A percentile compares a stretch with the other conserved stretches of the same genome.
These are phyloP conservation scores for Penicillium paradoxum DNA, from an alignment of 495 filamentous ascomycete genomes.

Conservation along the genomic window DNA sequence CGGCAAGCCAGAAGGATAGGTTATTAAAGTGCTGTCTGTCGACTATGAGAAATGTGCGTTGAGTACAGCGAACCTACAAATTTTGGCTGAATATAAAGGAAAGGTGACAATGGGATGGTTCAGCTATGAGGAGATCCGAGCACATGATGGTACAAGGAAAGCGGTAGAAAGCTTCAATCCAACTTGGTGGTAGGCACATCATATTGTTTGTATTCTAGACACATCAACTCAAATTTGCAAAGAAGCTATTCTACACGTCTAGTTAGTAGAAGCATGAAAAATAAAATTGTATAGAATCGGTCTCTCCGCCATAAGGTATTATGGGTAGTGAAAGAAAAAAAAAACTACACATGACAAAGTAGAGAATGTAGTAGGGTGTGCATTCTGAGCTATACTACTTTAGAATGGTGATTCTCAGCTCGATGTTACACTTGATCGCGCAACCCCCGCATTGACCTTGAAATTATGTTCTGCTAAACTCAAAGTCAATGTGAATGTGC, in stretches of 20 bases:
- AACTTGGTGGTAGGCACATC: neutral
- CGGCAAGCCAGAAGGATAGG: neutral
- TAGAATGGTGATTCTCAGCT: neutral
- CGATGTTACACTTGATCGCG: neutral
- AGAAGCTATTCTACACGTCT: neutral
- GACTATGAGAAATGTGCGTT: neutral
- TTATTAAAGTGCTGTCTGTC: neutral
- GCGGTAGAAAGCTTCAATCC: neutral
- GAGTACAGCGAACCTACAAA: neutral
- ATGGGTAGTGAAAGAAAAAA: neutral
- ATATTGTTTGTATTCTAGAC: neutral
- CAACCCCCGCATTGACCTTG: neutral
- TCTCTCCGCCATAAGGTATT: neutral
- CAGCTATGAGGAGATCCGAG: neutral
- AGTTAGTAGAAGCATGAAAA: neutral
- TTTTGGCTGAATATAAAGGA: neutral
- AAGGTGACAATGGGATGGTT: neutral
- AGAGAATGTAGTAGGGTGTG: neutral
- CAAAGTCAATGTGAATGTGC: neutral
- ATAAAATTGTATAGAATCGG: neutral
- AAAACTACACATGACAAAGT: neutral
- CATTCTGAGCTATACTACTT: slow-evolving; percentile 2
- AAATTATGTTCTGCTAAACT: neutral
- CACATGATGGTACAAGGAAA: neutral
- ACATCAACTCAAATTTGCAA: neutral